Evolutionary conservation across 371 early-diverging fungal species (phyloP).

Genomic region (Smittium culicis): DNA sequence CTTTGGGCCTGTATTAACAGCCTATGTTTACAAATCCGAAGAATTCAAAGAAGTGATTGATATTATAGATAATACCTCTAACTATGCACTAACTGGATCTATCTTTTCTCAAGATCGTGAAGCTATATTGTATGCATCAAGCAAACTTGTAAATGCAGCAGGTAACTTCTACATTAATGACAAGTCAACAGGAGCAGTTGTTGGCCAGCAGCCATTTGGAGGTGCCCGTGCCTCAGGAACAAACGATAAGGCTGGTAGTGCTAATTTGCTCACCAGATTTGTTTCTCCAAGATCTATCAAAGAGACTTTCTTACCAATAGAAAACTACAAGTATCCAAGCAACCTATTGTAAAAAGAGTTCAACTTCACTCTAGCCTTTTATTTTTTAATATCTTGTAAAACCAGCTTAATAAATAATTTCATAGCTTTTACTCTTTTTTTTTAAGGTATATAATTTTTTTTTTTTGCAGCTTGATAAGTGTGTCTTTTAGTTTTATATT

Average conservation of each 20-base stretch:
- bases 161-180: constrained; percentile 99
- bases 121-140: constrained; percentile 55
- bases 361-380: no score
- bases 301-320: constrained; percentile 81
- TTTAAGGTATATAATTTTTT: no score
- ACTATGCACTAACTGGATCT: constrained; percentile 82
- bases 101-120: constrained; percentile 77
- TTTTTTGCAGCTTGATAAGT: no score
- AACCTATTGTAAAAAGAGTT: no score
- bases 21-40: constrained; percentile 77
- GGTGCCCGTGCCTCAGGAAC: constrained; percentile 91
- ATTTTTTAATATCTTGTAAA: no score
- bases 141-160: constrained; percentile 70
- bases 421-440: no score
- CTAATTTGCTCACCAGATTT: constrained; percentile 59
- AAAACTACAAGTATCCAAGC: constrained; percentile 68
- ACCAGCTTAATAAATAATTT: no score
- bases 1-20: constrained; percentile 94
- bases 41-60: constrained; percentile 58
- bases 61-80: constrained; percentile 61
- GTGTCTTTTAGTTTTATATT: no score
- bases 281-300: constrained; percentile 90
- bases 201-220: constrained; percentile 97
- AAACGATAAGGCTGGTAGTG: constrained; percentile 93
- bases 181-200: constrained; percentile 95